Conservation (phyloP, 192 early-diverging fungal species). For the Coemansia sp. region DNA sequence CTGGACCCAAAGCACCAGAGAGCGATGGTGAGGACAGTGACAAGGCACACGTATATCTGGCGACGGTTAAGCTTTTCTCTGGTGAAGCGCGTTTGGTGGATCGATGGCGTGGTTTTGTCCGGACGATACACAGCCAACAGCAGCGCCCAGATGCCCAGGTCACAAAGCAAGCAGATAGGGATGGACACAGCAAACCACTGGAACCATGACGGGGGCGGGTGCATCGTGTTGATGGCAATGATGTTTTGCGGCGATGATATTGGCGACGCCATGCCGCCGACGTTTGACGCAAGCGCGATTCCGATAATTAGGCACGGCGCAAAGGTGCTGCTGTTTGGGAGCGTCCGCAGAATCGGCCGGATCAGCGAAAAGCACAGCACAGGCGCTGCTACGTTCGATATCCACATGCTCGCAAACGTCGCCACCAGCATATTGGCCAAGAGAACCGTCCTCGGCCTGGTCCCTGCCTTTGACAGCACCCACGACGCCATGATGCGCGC, state of each 20-base stretch:
- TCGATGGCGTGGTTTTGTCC: constrained; percentile 62
- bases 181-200: constrained; percentile 89
- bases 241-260: constrained; percentile 98
- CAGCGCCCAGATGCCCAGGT: constrained; percentile 80
- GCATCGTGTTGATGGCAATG: constrained; percentile 92
- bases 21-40: constrained; percentile 75
- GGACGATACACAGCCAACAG: constrained; percentile 82
- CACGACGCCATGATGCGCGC: constrained; percentile 86
- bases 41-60: constrained; percentile 77
- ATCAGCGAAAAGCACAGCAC: constrained; percentile 95
- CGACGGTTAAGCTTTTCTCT: constrained; percentile 44
- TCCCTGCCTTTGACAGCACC: constrained; percentile 90
- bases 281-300: constrained; percentile 95
- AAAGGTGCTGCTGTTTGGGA: constrained; percentile 78
- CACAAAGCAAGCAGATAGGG: constrained; percentile 78
- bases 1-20: constrained; percentile 87
- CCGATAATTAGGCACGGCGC: constrained; percentile 87
- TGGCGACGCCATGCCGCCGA: constrained; percentile 97
- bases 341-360: constrained; percentile 88
- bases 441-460: constrained; percentile 76
- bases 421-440: constrained; percentile 94
- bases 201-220: constrained; percentile 82
- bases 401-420: constrained; percentile 99
- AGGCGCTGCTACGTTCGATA: constrained; percentile 95
- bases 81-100: constrained; percentile 53